phyloP scores from a whole-genome alignment of 1,284 basidiomycete genomes.

The Fistulinella cinereoalba region DNA sequence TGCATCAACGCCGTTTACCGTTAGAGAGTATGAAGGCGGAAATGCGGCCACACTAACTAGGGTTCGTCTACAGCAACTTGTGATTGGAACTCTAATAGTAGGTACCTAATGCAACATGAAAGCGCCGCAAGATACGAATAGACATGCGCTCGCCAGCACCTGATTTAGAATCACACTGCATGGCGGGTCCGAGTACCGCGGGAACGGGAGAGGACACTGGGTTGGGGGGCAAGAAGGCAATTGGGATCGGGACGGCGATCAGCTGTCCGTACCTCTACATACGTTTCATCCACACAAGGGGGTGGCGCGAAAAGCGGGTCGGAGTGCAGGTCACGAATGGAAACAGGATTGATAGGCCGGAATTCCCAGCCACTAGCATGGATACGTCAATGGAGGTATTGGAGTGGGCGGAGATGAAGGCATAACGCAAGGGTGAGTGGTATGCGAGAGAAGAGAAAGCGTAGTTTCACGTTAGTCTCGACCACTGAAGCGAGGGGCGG shows the following conservation, averaged over 20 bases:
- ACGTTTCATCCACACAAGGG: conserved; percentile 23
- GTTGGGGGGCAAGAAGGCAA: neutral
- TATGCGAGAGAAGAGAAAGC: conserved; percentile 1
- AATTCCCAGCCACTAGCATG: conserved; percentile 3
- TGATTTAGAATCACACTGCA: neutral
- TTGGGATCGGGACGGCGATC: conserved; percentile 22
- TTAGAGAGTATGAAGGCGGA: too few relatives aligned
- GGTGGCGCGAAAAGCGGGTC: conserved; percentile 18
- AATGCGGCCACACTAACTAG: conserved; percentile 8
- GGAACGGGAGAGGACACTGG: conserved; percentile 5
- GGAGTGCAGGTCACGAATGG: conserved; percentile 3
- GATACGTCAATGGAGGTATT: conserved; percentile 22
- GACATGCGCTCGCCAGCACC: too few relatives aligned
- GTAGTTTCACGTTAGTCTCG: too few relatives aligned
- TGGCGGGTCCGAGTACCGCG: conserved; percentile 14
- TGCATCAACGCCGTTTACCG: conserved; percentile 21
- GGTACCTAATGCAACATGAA: too few relatives aligned
- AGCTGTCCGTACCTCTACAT: conserved; percentile 22
- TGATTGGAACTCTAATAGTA: too few relatives aligned
- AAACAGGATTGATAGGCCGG: conserved; percentile 1
- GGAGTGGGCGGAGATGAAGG: conserved; percentile 26
- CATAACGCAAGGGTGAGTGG: conserved; percentile 6
- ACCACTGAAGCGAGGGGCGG: too few relatives aligned
- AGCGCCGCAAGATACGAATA: too few relatives aligned
- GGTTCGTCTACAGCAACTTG: conserved; percentile 1